Conservation (phyloP, 2,329 filamentous ascomycete species). For the Oidium heveae region DNA sequence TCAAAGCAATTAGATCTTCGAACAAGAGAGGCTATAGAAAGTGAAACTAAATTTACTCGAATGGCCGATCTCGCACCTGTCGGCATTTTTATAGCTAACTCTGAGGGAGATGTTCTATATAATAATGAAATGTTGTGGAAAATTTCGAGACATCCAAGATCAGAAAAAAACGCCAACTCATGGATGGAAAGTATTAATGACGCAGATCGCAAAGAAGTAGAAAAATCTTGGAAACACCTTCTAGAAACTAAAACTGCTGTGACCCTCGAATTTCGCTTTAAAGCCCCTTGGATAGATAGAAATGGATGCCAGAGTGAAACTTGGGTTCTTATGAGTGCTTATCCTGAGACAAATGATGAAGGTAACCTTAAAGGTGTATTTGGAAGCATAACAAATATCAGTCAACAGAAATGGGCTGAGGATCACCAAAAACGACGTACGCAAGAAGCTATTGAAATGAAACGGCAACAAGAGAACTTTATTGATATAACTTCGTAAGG, state of each 20-base stretch:
- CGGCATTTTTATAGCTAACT: conserved; percentile 64
- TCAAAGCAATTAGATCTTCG: conserved; percentile 46
- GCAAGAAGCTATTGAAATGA: conserved; percentile 59
- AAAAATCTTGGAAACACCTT: conserved; percentile 35
- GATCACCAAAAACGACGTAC: conserved; percentile 52
- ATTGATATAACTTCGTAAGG: conserved; percentile 38
- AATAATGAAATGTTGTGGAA: conserved; percentile 54
- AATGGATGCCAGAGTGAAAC: conserved; percentile 38
- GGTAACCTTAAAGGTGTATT: conserved; percentile 50
- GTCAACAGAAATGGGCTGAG: conserved; percentile 64
- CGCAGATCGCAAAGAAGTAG: conserved; percentile 35
- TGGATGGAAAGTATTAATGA: conserved; percentile 52
- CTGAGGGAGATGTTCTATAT: conserved; percentile 44
- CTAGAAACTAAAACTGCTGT: conserved; percentile 35
- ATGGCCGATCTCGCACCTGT: conserved; percentile 72
- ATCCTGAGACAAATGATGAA: conserved; percentile 39
- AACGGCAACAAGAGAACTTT: conserved; percentile 45
- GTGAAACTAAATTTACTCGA: conserved; percentile 55
- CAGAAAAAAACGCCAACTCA: conserved; percentile 28
- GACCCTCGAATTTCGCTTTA: conserved; percentile 53
- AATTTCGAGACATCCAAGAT: conserved; percentile 40
- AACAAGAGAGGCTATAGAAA: conserved; percentile 35
- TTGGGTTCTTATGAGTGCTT: conserved; percentile 56
- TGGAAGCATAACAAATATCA: conserved; percentile 65
- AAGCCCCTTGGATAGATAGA: conserved; percentile 33